Evolutionary conservation across 163 green algal genomes (phyloP), one percentile per base, ranked within the genome.

Genomic region (Chlamydomonas reinhardtii): DNA sequence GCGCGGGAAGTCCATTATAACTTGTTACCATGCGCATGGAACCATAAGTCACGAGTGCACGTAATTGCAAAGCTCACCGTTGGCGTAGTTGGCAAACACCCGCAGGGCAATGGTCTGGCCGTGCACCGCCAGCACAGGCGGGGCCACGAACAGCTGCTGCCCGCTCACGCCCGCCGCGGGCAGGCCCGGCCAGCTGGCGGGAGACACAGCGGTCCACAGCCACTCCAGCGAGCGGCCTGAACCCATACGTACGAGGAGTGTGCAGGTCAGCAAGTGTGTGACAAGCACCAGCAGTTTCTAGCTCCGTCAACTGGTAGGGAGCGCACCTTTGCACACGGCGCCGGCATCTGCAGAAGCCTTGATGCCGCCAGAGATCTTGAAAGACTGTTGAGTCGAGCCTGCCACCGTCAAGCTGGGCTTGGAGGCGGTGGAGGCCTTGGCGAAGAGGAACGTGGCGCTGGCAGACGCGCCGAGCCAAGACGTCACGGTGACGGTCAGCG

Each of bases 401-500:
- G 43, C 32, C 31, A 85, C 54, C 31, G 8, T n/a, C 4, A 85
- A 66, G 2, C 31, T 25, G 9, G 78, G 78, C 20, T 43, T 31
- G 20, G 2, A 56, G 3, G 9, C 43, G 43, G 0, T 25, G 27
- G 25, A 25, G 11, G 39, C 1, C 39, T 75, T 84, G 29, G 25
- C 52, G 32, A 84, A 84, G 1, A 19, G 11, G 11, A 84, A n/a
- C 43, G 65, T 76, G 17, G 3, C n/a, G n/a, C 65, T 68, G 27
- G 5, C 16, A 3, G 43, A 48, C 15, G 77, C 76, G 24, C 65
- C 65, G 29, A 84, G 77, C 77, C 77, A 84, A 31, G 77, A 84
- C 29, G 52, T 72, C 12, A 84, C 8, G 0, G 29, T 68, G 8
- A 75, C 29, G 4, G 0, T 22, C 14, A 84, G 39, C 24, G n/a